Percentiles rank a stretch among this genome's conserved stretches.
phyloP scores from a whole-genome alignment of 2,329 filamentous ascomycete genomes.

The Xylaria sp. region DNA sequence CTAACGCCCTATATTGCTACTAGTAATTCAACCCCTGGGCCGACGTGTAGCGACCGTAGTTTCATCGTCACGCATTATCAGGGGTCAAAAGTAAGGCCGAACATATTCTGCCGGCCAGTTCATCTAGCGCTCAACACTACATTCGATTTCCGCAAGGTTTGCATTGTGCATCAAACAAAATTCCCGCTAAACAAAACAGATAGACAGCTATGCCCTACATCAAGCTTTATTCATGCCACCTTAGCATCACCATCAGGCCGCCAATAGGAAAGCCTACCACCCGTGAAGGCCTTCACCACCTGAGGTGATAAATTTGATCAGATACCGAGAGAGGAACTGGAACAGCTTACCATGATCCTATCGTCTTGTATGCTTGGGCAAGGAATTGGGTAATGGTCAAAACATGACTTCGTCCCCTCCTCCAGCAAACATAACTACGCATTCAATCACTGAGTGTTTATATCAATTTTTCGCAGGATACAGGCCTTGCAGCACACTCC shows the following conservation, averaged over 20 bases:
- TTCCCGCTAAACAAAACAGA: background rate
- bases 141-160: conserved; percentile 3
- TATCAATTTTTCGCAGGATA: background rate
- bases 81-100: background rate
- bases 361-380: background rate
- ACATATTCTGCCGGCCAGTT: background rate
- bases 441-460: background rate
- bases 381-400: background rate
- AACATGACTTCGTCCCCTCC: background rate
- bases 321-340: background rate
- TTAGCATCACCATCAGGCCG: background rate
- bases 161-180: conserved; percentile 9
- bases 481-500: background rate
- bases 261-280: background rate
- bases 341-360: background rate
- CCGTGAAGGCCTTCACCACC: background rate
- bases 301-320: background rate
- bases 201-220: background rate
- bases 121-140: background rate
- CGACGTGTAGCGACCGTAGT: conserved; percentile 5
- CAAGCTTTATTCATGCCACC: background rate
- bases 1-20: background rate
- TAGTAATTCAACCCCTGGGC: conserved; percentile 1
- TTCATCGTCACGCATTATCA: conserved; percentile 3
- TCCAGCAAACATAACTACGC: background rate